Evolutionary conservation across 495 filamentous ascomycete genomes (phyloP).

Genomic region (Aspergillus panamensis): DNA sequence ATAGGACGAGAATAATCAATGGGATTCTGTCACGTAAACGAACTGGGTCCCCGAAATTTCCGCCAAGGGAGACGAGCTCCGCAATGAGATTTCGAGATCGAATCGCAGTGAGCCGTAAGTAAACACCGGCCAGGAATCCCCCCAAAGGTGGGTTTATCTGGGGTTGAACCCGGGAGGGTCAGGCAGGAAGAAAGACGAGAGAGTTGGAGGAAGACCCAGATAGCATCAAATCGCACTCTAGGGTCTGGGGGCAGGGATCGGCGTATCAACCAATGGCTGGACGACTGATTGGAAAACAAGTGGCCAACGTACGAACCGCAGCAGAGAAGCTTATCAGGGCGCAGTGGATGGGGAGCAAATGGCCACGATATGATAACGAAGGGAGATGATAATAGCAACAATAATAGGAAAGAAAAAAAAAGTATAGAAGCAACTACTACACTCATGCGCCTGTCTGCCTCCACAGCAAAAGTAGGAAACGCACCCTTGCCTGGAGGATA

Average conservation of each 20-base stretch:
- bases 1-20: slow-evolving; percentile 10
- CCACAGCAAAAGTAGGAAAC: neutral
- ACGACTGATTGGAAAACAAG: slow-evolving; percentile 3
- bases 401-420: neutral
- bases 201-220: neutral
- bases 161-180: slow-evolving; percentile 11
- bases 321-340: slow-evolving; percentile 30
- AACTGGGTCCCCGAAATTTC: slow-evolving; percentile 17
- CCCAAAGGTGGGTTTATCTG: slow-evolving; percentile 17
- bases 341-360: neutral
- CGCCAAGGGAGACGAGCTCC: slow-evolving; percentile 16
- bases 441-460: neutral
- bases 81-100: slow-evolving; percentile 8
- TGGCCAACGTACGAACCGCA: slow-evolving; percentile 22
- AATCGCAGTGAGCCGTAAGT: slow-evolving; percentile 1
- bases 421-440: neutral
- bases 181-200: neutral
- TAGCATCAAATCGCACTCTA: slow-evolving; percentile 1
- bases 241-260: slow-evolving; percentile 5
- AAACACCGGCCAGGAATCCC: slow-evolving; percentile 9
- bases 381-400: slow-evolving; percentile 2
- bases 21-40: slow-evolving; percentile 24
- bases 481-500: neutral
- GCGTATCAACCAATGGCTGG: slow-evolving; percentile 17
- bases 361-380: slow-evolving; percentile 11